Base-by-base conservation (phyloP, 345 rosid species). In the Aurinia saxatilis region DNA sequence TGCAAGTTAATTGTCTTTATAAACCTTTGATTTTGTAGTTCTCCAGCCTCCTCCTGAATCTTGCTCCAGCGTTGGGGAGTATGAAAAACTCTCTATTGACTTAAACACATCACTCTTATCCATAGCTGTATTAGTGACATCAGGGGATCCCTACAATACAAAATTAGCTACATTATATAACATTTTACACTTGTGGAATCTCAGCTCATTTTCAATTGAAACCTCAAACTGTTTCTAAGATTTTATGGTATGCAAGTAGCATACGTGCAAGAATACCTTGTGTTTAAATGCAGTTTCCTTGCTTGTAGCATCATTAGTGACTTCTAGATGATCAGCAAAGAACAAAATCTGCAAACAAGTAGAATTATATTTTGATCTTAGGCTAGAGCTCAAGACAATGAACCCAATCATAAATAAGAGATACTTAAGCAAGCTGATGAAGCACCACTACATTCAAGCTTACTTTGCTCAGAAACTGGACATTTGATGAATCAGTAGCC, bases 401-500 rank as follows among this genome's bases (percentile, higher is more conserved):
- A 11, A 56, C 16, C 25, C 1, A 15, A 42, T 50, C 39, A 58
- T 16, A 30, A 14, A 52, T n/a, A 37, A 25, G 13, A 46, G 9
- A 57, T 42, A 19, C 40, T 35, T 38, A 11, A 38, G 34, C 30
- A 57, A 33, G 34, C 27, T 12, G 53, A 42, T 10, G 52, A 44
- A 47, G 33, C 51, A 18, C 57, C 44, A 31, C 30, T 30, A 31
- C 30, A 17, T 33, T 21, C 8, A 49, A n/a, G 21, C 72, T 58
- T 72, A 72, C 96, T 84, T 91, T 91, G 75, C 79, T 83, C 40
- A 81, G 86, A 46, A 88, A 79, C 41, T 78, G 80, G 76, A 82
- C 73, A 60, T 91, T 91, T 34, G 83, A 78, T 67, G 90, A 81
- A 78, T 91, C 86, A 40, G 95, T 78, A 62, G 96, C 96, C 80